A percentile compares a stretch with the other conserved stretches of the same genome.
phyloP scores from a whole-genome alignment of 768 basidiomycete genomes.

The Trametes punicea region DNA sequence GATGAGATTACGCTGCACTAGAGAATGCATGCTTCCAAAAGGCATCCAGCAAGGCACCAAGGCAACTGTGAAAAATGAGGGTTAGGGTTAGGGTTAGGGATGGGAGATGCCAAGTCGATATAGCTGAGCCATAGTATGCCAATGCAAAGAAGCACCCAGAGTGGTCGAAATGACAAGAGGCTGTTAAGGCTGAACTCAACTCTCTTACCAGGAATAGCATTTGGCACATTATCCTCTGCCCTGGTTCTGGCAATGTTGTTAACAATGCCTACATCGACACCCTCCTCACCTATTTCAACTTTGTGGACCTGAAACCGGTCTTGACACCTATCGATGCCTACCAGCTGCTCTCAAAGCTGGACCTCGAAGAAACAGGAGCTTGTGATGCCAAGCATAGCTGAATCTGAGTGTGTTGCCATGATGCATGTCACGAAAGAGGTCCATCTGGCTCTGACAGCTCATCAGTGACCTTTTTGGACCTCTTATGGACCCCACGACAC shows the following conservation, averaged over 20 bases:
- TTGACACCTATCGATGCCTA: too few species aligned
- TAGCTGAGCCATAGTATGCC: slow-evolving; percentile 4
- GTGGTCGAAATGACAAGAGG: slow-evolving; percentile 17
- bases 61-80: background rate
- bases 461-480: slow-evolving; percentile 5
- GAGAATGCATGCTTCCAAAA: background rate
- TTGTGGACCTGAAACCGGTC: background rate
- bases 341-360: too few species aligned
- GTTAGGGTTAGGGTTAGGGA: background rate
- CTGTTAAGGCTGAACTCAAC: slow-evolving; percentile 13
- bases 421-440: slow-evolving; percentile 33
- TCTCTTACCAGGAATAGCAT: slow-evolving; percentile 7
- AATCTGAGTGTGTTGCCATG: slow-evolving; percentile 39
- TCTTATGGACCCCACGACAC: background rate
- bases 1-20: background rate
- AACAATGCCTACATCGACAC: slow-evolving; percentile 17
- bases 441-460: slow-evolving; percentile 31
- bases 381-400: slow-evolving; percentile 34
- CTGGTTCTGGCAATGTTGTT: slow-evolving; percentile 24
- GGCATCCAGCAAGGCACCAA: slow-evolving; percentile 9
- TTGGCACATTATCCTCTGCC: slow-evolving; percentile 10
- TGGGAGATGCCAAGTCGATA: slow-evolving; percentile 3
- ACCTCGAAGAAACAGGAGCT: slow-evolving; percentile 35
- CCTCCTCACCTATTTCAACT: slow-evolving; percentile 4
- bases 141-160: slow-evolving; percentile 16